A percentile compares a stretch with the other conserved stretches of the same genome.
Evolutionary conservation across 2,329 filamentous ascomycete genomes (phyloP).

Genomic region (Aspergillus ruber): DNA sequence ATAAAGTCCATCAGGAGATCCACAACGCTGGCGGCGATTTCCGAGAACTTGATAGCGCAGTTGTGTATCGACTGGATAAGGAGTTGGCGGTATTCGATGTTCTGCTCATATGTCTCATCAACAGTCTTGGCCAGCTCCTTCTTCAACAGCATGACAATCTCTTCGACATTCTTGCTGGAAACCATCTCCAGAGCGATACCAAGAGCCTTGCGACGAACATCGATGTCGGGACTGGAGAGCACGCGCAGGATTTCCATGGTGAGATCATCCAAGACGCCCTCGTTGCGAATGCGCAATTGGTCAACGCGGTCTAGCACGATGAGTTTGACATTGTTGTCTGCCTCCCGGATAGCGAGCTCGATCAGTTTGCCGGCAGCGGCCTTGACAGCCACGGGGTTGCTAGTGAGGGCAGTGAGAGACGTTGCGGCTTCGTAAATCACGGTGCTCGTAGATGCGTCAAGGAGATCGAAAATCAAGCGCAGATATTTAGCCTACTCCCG

Average conservation of each 20-base stretch:
- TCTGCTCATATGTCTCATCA: conserved; percentile 98
- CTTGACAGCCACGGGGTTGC: conserved; percentile 95
- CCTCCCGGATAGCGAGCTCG: conserved; percentile 92
- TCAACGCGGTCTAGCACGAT: conserved; percentile 95
- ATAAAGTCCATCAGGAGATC: conserved; percentile 99
- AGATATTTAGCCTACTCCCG: conserved; percentile 69
- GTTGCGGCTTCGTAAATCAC: conserved; percentile 97
- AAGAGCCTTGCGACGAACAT: conserved; percentile 87
- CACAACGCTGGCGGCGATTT: conserved; percentile 93
- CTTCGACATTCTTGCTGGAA: conserved; percentile 96
- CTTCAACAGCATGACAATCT: conserved; percentile 91
- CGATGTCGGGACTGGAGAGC: conserved; percentile 89
- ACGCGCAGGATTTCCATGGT: conserved; percentile 97
- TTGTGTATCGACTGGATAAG: conserved; percentile 97
- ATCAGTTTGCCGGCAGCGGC: conserved; percentile 94
- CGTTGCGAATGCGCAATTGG: conserved; percentile 76
- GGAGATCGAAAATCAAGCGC: conserved; percentile 88
- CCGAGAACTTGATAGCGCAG: conserved; percentile 98
- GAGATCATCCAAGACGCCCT: conserved; percentile 85
- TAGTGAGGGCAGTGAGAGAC: conserved; percentile 86
- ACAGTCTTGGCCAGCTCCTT: conserved; percentile 97
- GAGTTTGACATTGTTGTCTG: conserved; percentile 98
- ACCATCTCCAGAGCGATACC: conserved; percentile 94
- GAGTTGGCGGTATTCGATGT: conserved; percentile 86
- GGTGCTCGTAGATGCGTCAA: conserved; percentile 87